phyloP scores from a whole-genome alignment of 164 flowering plant genomes.

The Nymphaea thermarum region DNA sequence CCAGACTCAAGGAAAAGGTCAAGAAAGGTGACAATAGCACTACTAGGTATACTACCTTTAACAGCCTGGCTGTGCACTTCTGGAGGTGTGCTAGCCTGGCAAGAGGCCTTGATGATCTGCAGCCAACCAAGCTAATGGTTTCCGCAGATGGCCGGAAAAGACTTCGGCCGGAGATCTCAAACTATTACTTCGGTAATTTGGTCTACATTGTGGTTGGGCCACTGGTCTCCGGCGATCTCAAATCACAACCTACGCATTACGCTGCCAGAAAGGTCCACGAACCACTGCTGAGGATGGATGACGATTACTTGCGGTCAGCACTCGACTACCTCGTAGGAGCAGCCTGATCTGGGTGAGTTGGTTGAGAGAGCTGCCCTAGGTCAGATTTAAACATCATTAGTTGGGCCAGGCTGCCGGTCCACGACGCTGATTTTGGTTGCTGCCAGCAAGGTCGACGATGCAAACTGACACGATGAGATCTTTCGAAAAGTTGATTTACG shows the following conservation, averaged over 20 bases:
- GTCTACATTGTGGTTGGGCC: slow-evolving; percentile 8
- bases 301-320: slow-evolving; percentile 20
- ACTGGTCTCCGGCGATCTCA: slow-evolving; percentile 9
- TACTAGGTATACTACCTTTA: slow-evolving; percentile 7
- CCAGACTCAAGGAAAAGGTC: slow-evolving; percentile 9
- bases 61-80: slow-evolving; percentile 13
- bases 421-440: slow-evolving; percentile 29
- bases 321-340: slow-evolving; percentile 22
- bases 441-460: slow-evolving; percentile 6
- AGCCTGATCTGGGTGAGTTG: too few relatives aligned
- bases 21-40: background rate
- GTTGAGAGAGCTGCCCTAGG: too few relatives aligned
- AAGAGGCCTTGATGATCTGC: slow-evolving; percentile 10
- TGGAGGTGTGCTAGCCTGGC: slow-evolving; percentile 22
- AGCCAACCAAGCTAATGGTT: slow-evolving; percentile 12
- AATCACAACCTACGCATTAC: background rate
- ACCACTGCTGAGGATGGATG: slow-evolving; percentile 8
- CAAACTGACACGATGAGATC: slow-evolving; percentile 8
- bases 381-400: too few relatives aligned
- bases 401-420: too few relatives aligned
- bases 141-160: slow-evolving; percentile 13
- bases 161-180: slow-evolving; percentile 12
- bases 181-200: slow-evolving; percentile 17
- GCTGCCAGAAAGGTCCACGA: slow-evolving; percentile 11
- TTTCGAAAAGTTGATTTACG: slow-evolving; percentile 14